These are phyloP conservation scores for Hymenoscyphus scutula DNA, from an alignment of 2,329 filamentous ascomycete genomes.

Conservation along the genomic window DNA sequence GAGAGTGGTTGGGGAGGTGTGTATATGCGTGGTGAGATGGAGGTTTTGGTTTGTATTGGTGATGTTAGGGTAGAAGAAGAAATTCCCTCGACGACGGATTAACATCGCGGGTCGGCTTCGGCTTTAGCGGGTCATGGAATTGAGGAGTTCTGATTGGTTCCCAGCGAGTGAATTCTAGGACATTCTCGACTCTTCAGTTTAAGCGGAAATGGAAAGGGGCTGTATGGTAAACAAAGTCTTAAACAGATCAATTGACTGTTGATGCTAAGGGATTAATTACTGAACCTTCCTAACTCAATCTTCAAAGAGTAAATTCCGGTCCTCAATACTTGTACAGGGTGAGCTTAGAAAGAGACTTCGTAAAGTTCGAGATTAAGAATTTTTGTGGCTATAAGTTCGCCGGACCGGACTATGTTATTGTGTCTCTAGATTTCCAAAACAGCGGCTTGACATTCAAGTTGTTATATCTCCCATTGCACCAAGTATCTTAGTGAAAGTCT, in stretches of 20 bases:
- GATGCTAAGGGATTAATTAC: no score
- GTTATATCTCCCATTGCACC: no score
- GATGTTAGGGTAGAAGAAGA: not conserved
- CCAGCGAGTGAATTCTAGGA: not conserved
- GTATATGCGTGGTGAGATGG: slow-evolving; percentile 2
- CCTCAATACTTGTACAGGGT: no score
- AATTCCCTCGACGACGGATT: not conserved
- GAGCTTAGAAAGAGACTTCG: no score
- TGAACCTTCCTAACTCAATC: no score
- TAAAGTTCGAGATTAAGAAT: no score
- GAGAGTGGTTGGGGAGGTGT: slow-evolving; percentile 4
- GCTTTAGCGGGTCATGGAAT: not conserved
- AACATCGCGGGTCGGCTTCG: not conserved
- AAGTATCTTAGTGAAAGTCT: not conserved
- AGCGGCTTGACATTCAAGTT: no score
- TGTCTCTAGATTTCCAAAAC: no score
- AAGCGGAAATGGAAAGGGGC: not conserved
- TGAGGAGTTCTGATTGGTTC: slow-evolving; percentile 4
- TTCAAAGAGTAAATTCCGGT: no score
- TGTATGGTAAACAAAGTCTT: not conserved
- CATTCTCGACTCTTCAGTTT: slow-evolving; percentile 1
- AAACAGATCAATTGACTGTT: not conserved
- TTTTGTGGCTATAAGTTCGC: no score
- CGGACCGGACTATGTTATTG: no score
- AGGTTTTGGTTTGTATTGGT: not conserved